Conservation (phyloP, 495 filamentous ascomycete genomes). For the Pseudotulostoma volvatum region DNA sequence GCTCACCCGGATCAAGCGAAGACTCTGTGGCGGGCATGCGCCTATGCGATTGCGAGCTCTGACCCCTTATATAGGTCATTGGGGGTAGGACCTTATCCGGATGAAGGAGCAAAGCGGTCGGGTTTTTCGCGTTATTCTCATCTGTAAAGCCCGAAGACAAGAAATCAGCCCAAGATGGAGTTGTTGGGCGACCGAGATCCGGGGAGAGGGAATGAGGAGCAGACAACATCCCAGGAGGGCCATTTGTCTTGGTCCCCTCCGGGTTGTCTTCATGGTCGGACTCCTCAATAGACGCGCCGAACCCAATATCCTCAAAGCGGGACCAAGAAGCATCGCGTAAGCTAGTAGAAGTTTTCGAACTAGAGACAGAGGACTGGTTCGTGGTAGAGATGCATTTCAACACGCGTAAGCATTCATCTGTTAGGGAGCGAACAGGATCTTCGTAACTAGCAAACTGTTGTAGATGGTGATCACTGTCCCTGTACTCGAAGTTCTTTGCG, state of each 20-base stretch:
- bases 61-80: slow-evolving; percentile 49
- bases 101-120: slow-evolving; percentile 56
- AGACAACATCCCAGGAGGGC: slow-evolving; percentile 33
- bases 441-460: slow-evolving; percentile 75
- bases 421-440: slow-evolving; percentile 74
- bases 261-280: slow-evolving; percentile 47
- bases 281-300: slow-evolving; percentile 60
- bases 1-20: slow-evolving; percentile 73
- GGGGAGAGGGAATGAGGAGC: slow-evolving; percentile 43
- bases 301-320: slow-evolving; percentile 88
- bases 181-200: slow-evolving; percentile 70
- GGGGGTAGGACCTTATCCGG: slow-evolving; percentile 85
- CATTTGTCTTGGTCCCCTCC: slow-evolving; percentile 12
- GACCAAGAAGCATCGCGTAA: slow-evolving; percentile 85
- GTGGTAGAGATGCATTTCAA: slow-evolving; percentile 73
- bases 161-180: slow-evolving; percentile 96
- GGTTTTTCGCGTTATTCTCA: slow-evolving; percentile 35
- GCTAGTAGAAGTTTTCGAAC: slow-evolving; percentile 49
- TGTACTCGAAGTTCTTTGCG: slow-evolving; percentile 88
- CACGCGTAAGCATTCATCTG: slow-evolving; percentile 85
- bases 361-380: slow-evolving; percentile 63
- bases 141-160: slow-evolving; percentile 83
- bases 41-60: slow-evolving; percentile 78
- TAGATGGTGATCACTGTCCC: slow-evolving; percentile 69
- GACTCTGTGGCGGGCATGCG: slow-evolving; percentile 45